These are phyloP conservation scores for Ormosia emarginata DNA, from an alignment of 306 rosid genomes.

Conservation along the genomic window DNA sequence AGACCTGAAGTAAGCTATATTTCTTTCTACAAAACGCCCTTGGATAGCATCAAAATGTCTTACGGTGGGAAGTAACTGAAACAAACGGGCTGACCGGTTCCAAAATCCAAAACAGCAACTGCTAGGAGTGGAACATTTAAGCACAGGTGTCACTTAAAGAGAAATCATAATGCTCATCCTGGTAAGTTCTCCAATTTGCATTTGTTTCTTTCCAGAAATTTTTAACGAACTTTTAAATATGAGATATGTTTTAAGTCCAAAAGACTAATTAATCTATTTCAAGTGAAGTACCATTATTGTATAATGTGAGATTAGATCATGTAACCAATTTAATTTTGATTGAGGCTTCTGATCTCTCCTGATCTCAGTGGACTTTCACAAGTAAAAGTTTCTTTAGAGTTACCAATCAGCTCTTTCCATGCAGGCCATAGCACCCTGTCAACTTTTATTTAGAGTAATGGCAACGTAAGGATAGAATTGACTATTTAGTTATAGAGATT, in stretches of 20 bases:
- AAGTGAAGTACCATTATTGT: not conserved
- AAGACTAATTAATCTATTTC: not conserved
- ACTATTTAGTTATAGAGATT: too few relatives aligned
- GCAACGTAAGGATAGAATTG: too few relatives aligned
- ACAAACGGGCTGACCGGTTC: constrained; percentile 18
- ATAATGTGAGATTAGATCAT: not conserved
- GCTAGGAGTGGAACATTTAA: constrained; percentile 32
- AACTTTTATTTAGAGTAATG: too few relatives aligned
- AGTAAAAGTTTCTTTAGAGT: not conserved
- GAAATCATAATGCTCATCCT: constrained; percentile 45
- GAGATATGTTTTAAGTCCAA: not conserved
- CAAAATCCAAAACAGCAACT: constrained; percentile 40
- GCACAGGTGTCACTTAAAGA: constrained; percentile 39
- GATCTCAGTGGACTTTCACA: not conserved
- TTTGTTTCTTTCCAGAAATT: not conserved
- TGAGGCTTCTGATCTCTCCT: not conserved
- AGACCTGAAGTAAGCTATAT: too few relatives aligned
- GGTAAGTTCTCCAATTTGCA: constrained; percentile 35
- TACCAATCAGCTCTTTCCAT: not conserved
- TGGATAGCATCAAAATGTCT: too few relatives aligned
- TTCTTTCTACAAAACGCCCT: too few relatives aligned
- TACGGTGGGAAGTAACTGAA: too few relatives aligned
- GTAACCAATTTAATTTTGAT: not conserved
- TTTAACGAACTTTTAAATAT: not conserved
- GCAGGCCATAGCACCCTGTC: too few relatives aligned